Percentiles rank a stretch among this genome's conserved stretches.
Evolutionary conservation across 2,329 filamentous ascomycete genomes (phyloP).

Genomic region (Cryphonectria radicalis): DNA sequence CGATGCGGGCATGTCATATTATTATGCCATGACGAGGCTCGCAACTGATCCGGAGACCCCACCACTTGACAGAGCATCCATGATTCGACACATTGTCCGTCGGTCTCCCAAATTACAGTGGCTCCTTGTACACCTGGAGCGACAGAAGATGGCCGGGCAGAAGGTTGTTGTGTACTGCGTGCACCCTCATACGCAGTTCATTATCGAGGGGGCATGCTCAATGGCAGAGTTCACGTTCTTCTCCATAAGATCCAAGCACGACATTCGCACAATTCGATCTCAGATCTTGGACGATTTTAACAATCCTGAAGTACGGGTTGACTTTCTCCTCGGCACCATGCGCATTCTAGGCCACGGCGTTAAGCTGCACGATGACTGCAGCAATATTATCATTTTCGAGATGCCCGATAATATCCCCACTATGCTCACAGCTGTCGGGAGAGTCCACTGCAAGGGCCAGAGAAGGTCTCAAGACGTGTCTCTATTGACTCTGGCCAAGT

Average conservation of each 20-base stretch:
- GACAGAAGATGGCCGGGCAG: slow-evolving; percentile 6
- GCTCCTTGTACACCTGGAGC: background rate
- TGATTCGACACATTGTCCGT: slow-evolving; percentile 6
- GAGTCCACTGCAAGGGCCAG: background rate
- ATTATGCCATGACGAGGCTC: slow-evolving; percentile 1
- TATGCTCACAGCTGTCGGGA: background rate
- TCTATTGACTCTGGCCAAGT: background rate
- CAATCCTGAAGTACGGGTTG: background rate
- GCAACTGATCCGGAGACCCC: background rate
- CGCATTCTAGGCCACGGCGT: background rate
- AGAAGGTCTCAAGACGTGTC: background rate
- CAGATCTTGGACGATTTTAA: background rate
- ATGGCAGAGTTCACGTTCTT: slow-evolving; percentile 17
- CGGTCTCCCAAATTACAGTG: slow-evolving; percentile 10
- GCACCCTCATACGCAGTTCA: slow-evolving; percentile 13
- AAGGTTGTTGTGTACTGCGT: slow-evolving; percentile 12
- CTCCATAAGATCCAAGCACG: slow-evolving; percentile 6
- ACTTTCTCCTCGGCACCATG: background rate
- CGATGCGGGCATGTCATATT: slow-evolving; percentile 18
- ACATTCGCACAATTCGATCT: background rate
- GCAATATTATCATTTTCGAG: background rate
- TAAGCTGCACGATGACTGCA: background rate
- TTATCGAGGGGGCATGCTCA: slow-evolving; percentile 11
- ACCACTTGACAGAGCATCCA: background rate
- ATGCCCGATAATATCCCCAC: background rate